A percentile compares a stretch with the other conserved stretches of the same genome.
These are phyloP conservation scores for Daldinia bambusicola DNA, from an alignment of 495 filamentous ascomycete species.

Conservation along the genomic window DNA sequence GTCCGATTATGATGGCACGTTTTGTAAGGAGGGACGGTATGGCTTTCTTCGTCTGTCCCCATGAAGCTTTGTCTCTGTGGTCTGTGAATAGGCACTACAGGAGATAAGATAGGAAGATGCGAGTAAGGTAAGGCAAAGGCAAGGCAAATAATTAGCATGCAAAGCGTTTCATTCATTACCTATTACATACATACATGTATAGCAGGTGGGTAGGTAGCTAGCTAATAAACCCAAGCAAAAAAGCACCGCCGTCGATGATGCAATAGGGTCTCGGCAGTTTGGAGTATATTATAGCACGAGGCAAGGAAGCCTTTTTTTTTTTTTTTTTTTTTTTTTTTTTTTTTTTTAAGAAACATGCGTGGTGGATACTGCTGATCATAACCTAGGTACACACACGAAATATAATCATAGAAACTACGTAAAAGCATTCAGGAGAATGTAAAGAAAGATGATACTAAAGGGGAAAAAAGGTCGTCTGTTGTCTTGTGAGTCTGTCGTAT, in stretches of 20 bases:
- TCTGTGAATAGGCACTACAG: background rate
- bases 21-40: no score
- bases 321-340: no score
- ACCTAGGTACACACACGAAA: background rate
- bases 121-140: no score
- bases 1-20: no score
- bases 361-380: background rate
- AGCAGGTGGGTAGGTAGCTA: background rate
- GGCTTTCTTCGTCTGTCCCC: background rate
- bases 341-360: conserved; percentile 2
- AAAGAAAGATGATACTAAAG: background rate
- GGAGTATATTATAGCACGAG: background rate
- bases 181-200: background rate
- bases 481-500: background rate
- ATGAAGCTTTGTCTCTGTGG: background rate
- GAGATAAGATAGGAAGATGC: background rate
- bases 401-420: background rate
- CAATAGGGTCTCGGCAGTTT: background rate
- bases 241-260: background rate
- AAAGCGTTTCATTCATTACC: no score
- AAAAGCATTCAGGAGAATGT: background rate
- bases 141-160: background rate
- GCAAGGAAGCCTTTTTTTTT: background rate
- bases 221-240: conserved; percentile 1
- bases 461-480: background rate